Evolutionary conservation across 1,284 basidiomycete genomes (phyloP), one percentile per base, ranked within the genome.

Genomic region (Phellopilus nigrolimitatus): DNA sequence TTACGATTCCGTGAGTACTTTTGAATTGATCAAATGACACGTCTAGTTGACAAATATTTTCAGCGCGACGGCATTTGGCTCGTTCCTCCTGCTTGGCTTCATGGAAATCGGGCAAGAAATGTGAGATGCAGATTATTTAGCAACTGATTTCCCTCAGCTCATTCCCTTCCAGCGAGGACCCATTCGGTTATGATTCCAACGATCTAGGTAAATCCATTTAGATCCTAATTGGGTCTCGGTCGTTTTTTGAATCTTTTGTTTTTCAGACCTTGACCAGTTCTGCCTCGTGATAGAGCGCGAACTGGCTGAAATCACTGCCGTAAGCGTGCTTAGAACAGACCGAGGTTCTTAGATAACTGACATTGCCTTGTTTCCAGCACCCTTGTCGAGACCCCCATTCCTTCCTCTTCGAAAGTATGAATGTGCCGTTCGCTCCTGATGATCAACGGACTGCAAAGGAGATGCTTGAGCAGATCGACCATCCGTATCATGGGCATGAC

Each of bases 101-200:
- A 71, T 86, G 17, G 82, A 85, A 60, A 84, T 85, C 48, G 82
- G 81, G 22, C 78, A 80, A 59, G 81, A 85, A 61, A 82, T 84
- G 79, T 80, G 55, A 30, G 75, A 66, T n/a, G 13, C 34, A 47
- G 47, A 3, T 25, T 36, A 34, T 27, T n/a, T 19, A 19, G 25
- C 39, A 6, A 43, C 24, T 41, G 30, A n/a, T 24, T 10, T 27
- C 34, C 42, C 30, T 19, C 17, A 44, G 51, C 37, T 10, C 31
- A 17, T 51, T 31, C 8, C 13, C 51, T 17, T 40, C 47, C 59
- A 81, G 79, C 59, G 82, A 84, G 64, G 82, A 84, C 59, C 82
- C 82, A 0, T 84, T 84, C 71, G 77, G 79, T 58, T 84, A 83
- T 60, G 82, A 84, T 57, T 62, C 75, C 58, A 84, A 83, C 59